phyloP scores from a whole-genome alignment of 2,329 filamentous ascomycete genomes.

The Neophaeococcomyces aloes region DNA sequence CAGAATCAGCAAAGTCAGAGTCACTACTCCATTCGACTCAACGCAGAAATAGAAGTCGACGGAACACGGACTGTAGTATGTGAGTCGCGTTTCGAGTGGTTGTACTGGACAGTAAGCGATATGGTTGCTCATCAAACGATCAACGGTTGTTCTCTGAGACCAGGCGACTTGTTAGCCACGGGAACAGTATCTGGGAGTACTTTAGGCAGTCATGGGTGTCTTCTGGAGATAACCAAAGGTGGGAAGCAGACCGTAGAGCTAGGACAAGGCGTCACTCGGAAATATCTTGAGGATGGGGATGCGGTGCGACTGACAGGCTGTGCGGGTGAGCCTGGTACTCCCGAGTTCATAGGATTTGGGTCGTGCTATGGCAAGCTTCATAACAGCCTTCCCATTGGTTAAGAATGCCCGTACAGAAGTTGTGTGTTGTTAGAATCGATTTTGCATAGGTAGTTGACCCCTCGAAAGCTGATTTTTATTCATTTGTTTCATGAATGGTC shows the following conservation, averaged over 20 bases:
- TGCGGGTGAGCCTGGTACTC: constrained; percentile 18
- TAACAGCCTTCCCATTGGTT: neutral
- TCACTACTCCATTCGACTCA: neutral
- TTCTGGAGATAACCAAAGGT: constrained; percentile 24
- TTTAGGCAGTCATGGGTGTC: constrained; percentile 22
- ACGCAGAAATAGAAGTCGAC: neutral
- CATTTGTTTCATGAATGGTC: too few species aligned
- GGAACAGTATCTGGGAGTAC: constrained; percentile 24
- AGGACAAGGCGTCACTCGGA: constrained; percentile 15
- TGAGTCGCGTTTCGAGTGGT: constrained; percentile 2
- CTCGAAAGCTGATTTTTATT: too few species aligned
- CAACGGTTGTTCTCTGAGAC: constrained; percentile 23
- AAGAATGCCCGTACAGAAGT: too few species aligned
- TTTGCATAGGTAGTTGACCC: too few species aligned
- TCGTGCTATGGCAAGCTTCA: constrained; percentile 16
- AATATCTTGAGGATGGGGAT: constrained; percentile 24
- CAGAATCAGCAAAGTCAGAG: neutral
- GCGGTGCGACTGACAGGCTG: constrained; percentile 23
- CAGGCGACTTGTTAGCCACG: constrained; percentile 27
- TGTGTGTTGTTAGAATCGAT: too few species aligned
- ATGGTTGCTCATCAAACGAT: constrained; percentile 26
- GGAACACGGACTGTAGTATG: neutral
- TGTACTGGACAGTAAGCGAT: constrained; percentile 25
- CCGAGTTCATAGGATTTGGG: constrained; percentile 24
- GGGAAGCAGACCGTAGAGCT: constrained; percentile 18